Percentiles rank a stretch among this genome's conserved stretches.
phyloP scores from a whole-genome alignment of 192 early-diverging fungal genomes.

The Linderina pennispora region DNA sequence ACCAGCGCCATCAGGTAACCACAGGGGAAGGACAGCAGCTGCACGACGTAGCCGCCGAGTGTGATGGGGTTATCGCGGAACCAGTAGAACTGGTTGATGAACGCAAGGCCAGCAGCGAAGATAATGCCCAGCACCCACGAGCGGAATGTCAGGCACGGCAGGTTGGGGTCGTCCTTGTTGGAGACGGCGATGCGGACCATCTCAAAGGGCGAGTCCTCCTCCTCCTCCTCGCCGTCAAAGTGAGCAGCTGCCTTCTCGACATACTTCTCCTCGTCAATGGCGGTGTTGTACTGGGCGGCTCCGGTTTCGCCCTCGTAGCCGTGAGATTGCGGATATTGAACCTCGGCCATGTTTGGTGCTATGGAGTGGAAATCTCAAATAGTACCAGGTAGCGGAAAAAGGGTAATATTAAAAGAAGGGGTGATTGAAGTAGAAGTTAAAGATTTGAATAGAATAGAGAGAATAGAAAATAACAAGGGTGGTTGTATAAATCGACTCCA shows the following conservation, averaged over 20 bases:
- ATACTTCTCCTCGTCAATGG: conserved; percentile 1
- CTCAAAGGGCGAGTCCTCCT: conserved; percentile 57
- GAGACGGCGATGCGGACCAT: conserved; percentile 64
- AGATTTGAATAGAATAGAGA: too few species aligned
- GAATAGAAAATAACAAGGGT: too few species aligned
- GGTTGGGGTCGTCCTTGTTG: conserved; percentile 59
- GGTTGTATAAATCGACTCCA: too few species aligned
- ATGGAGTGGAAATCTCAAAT: not conserved
- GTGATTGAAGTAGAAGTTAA: too few species aligned
- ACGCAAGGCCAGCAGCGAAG: conserved; percentile 56
- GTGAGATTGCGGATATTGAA: not conserved
- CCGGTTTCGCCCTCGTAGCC: not conserved
- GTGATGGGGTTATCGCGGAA: conserved; percentile 78
- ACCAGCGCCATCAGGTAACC: conserved; percentile 60
- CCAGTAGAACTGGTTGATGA: conserved; percentile 80
- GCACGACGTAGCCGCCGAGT: conserved; percentile 62
- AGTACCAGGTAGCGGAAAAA: not conserved
- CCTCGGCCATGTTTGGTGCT: not conserved
- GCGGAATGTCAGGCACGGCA: conserved; percentile 69
- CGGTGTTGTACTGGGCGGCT: not conserved
- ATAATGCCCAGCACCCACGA: conserved; percentile 67
- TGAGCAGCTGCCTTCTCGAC: conserved; percentile 1
- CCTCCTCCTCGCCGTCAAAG: conserved; percentile 4
- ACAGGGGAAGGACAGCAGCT: conserved; percentile 69
- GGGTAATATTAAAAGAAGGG: conserved; percentile 2